A percentile compares a stretch with the other conserved stretches of the same genome.
These are phyloP conservation scores for Cordyceps tenuipes DNA, from an alignment of 2,329 filamentous ascomycete genomes.

Conservation along the genomic window DNA sequence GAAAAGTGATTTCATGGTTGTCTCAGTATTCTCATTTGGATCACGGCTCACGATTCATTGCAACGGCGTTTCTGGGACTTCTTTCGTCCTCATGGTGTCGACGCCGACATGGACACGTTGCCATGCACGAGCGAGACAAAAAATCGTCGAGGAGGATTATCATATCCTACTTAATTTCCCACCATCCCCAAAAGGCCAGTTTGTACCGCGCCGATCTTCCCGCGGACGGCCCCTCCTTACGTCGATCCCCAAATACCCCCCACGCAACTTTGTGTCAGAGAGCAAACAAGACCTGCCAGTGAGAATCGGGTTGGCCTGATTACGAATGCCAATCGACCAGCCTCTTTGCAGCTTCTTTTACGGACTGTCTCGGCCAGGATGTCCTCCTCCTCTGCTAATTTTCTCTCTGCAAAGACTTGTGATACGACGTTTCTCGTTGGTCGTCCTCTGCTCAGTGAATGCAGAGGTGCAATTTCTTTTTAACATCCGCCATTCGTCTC, in stretches of 20 bases:
- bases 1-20: slow-evolving; percentile 11
- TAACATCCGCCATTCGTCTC: too few relatives aligned
- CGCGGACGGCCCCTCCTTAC: neutral
- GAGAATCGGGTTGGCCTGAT: neutral
- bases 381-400: neutral
- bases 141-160: neutral
- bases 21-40: slow-evolving; percentile 7
- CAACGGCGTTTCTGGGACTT: slow-evolving; percentile 10
- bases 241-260: neutral
- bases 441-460: neutral
- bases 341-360: too few relatives aligned
- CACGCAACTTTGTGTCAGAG: neutral
- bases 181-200: slow-evolving; percentile 8
- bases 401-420: neutral
- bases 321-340: neutral
- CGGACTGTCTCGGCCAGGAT: neutral
- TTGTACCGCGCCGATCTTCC: slow-evolving; percentile 6
- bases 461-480: neutral
- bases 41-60: slow-evolving; percentile 9
- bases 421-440: neutral
- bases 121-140: neutral
- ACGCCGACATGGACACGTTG: neutral
- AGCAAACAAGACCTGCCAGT: neutral
- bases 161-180: slow-evolving; percentile 3
- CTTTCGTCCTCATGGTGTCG: neutral